Percentiles rank a stretch among this genome's conserved stretches.
Evolutionary conservation across 2,329 filamentous ascomycete genomes (phyloP).

Genomic region (Aureobasidium sp.): DNA sequence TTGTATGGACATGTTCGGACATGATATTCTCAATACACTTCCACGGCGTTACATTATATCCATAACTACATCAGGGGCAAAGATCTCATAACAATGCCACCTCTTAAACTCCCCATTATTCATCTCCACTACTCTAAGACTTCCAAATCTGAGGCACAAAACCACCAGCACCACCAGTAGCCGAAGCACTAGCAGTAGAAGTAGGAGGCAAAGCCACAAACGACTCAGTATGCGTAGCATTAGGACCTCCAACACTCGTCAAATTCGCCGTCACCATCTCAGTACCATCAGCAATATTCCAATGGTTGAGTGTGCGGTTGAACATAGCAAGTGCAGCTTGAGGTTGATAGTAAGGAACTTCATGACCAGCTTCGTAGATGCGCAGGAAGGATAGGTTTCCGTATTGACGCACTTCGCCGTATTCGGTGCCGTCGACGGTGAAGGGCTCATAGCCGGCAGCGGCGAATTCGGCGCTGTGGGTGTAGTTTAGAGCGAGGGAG

Average conservation of each 20-base stretch:
- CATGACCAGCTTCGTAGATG: conserved; percentile 31
- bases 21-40: too few species aligned
- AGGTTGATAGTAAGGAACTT: conserved; percentile 33
- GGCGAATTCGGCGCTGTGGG: conserved; percentile 23
- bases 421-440: conserved; percentile 29
- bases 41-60: too few species aligned
- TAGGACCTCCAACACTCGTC: conserved; percentile 24
- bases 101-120: too few species aligned
- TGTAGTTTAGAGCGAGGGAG: conserved; percentile 34
- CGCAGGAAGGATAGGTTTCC: conserved; percentile 24
- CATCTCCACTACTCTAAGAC: not conserved
- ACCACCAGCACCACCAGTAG: not conserved
- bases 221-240: conserved; percentile 32
- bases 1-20: too few species aligned
- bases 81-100: not conserved
- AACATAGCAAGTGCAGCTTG: conserved; percentile 27
- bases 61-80: too few species aligned
- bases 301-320: conserved; percentile 28
- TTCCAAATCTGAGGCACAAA: not conserved
- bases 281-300: conserved; percentile 28
- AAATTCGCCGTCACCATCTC: conserved; percentile 26
- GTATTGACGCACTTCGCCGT: conserved; percentile 30
- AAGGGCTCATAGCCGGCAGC: conserved; percentile 25
- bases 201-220: conserved; percentile 28
- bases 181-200: not conserved